Evolutionary conservation across 257 asterid species (phyloP), one percentile per base, ranked within the genome.

Genomic region (Mitragyna speciosa): DNA sequence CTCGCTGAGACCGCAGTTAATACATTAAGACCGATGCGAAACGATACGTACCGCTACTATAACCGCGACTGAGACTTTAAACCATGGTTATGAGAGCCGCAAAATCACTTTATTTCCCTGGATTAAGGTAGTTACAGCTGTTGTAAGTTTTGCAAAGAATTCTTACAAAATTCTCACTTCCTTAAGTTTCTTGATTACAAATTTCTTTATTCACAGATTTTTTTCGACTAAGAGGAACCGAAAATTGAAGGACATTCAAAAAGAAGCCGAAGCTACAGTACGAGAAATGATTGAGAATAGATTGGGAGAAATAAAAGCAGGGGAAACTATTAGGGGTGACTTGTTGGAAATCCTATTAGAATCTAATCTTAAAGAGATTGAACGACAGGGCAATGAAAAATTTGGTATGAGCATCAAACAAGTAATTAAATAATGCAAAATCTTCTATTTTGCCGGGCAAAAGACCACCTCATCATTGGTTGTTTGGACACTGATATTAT

Each of bases 401-500:
- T 79, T 14, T 7, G 86, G 86, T 2, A 68, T 83, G 86, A 79
- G 76, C 15, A 59, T 56, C 7, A 0, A 15, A 20, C 83, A 79
- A 9, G 82, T 89, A 2, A 80, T 85, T 0, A 86, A 87, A 54
- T 91, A 89, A 69, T 89, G 92, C 86, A 89, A 85, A 75, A 82
- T 89, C 12, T 89, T 87, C 70, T 89, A 89, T 65, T 82, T 84
- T 26, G 92, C 86, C 7, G 92, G 91, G 17, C 88, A 87, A 24
- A 90, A 87, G 78, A 86, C 90, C 0, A 86, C 90, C 10, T 76
- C 91, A 0, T 66, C 48, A 36, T 63, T 89, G 39, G 80, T 89
- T 39, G 67, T 76, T 0, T 89, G 93, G 93, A 54, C 92, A 8
- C 12, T 89, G 82, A 63, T 89, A 70, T 36, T 83, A 12, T 54